phyloP scores from a whole-genome alignment of 2,329 filamentous ascomycete species.

The Cytospora paraplurivora region DNA sequence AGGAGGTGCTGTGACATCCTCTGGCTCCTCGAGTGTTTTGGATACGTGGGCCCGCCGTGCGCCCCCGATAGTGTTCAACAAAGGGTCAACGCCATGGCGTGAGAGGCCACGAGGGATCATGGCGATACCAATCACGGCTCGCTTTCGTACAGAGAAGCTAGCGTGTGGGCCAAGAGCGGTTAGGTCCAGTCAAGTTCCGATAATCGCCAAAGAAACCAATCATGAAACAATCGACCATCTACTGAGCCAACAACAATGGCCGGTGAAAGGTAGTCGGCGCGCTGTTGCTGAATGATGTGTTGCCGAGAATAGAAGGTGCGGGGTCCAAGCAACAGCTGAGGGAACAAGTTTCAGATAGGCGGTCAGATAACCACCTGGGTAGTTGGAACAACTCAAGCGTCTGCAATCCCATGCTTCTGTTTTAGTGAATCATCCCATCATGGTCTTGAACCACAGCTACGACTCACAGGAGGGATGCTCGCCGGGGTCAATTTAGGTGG shows the following conservation, averaged over 20 bases:
- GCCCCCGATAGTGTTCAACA: constrained; percentile 22
- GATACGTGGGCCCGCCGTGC: constrained; percentile 11
- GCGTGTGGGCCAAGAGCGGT: not conserved
- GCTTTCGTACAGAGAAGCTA: not conserved
- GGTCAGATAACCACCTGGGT: too few relatives aligned
- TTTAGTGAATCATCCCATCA: not conserved
- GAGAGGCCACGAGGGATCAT: not conserved
- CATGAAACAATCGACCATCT: not conserved
- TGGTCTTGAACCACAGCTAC: not conserved
- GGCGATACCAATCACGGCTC: not conserved
- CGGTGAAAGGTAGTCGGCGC: not conserved
- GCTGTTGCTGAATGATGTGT: not conserved
- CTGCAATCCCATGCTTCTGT: not conserved
- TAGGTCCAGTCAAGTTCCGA: not conserved
- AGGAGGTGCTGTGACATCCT: constrained; percentile 34
- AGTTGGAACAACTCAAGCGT: too few relatives aligned
- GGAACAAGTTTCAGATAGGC: not conserved
- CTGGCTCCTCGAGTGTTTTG: constrained; percentile 28
- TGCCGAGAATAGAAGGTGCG: not conserved
- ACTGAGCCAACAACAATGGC: not conserved
- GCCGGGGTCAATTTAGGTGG: not conserved
- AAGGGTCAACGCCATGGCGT: not conserved
- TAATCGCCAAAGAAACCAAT: not conserved
- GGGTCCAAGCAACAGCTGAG: not conserved
- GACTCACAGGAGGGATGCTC: not conserved